Conservation (phyloP, 495 filamentous ascomycete genomes). For the Sordaria brevicollis region DNA sequence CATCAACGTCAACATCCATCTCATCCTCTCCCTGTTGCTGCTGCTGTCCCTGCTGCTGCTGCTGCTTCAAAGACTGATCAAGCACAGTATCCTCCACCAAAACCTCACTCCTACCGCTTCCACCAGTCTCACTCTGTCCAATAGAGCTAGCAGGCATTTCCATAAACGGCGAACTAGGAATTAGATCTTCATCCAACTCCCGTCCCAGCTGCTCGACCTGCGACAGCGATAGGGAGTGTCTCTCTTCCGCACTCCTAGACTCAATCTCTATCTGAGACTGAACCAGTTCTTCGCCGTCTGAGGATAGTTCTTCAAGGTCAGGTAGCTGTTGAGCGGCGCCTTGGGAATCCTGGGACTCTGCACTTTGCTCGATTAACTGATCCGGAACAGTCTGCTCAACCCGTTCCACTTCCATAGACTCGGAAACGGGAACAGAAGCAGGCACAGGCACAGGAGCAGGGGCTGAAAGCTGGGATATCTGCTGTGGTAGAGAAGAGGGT, state of each 20-base stretch:
- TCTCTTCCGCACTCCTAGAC: background rate
- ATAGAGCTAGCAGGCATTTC: background rate
- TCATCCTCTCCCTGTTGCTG: conserved; percentile 6
- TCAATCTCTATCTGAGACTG: background rate
- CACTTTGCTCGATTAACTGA: background rate
- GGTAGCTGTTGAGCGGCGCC: background rate
- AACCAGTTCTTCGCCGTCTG: background rate
- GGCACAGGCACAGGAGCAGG: background rate
- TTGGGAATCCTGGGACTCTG: background rate
- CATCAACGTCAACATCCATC: background rate
- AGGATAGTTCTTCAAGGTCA: background rate
- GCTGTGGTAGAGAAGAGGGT: background rate
- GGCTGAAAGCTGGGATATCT: background rate
- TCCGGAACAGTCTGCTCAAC: background rate
- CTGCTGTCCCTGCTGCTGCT: conserved; percentile 4
- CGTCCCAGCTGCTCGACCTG: background rate
- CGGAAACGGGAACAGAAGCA: too few relatives aligned
- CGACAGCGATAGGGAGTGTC: background rate
- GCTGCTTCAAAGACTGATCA: too few relatives aligned
- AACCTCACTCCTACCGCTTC: background rate
- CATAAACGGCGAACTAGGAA: background rate
- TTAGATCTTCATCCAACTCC: background rate
- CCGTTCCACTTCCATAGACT: too few relatives aligned
- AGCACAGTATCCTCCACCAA: background rate
- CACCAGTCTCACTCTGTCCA: too few relatives aligned